A percentile compares a stretch with the other conserved stretches of the same genome.
Conservation (phyloP, 2,329 filamentous ascomycete species). For the Fusarium metavorans region DNA sequence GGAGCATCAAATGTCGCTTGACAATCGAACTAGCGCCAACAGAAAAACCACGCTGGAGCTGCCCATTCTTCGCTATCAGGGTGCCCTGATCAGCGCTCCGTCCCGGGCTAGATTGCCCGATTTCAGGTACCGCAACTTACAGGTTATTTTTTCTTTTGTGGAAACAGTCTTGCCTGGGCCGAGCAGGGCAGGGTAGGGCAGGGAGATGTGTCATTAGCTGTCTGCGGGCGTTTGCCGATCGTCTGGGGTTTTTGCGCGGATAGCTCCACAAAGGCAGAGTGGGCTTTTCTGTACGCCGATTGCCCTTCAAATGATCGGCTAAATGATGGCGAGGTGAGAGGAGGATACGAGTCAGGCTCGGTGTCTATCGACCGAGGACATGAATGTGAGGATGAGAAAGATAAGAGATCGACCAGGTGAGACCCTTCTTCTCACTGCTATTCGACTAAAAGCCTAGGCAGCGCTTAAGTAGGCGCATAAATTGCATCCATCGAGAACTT, state of each 20-base stretch:
- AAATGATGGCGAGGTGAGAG: constrained; percentile 1
- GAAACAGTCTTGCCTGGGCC: constrained; percentile 9
- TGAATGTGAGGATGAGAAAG: neutral
- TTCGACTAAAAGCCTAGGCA: neutral
- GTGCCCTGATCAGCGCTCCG: constrained; percentile 12
- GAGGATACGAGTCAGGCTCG: constrained; percentile 27
- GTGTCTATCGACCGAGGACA: neutral
- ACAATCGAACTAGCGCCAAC: neutral
- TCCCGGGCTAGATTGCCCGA: constrained; percentile 4
- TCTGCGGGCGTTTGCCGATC: constrained; percentile 6
- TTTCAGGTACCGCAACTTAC: constrained; percentile 7
- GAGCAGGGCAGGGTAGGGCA: neutral
- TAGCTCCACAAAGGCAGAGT: constrained; percentile 22
- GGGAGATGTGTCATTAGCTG: constrained; percentile 9
- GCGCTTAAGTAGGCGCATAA: neutral
- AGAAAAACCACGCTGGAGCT: neutral
- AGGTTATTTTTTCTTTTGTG: constrained; percentile 13
- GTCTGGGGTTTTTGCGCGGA: constrained; percentile 21
- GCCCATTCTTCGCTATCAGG: neutral
- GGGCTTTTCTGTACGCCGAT: neutral
- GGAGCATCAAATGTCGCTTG: constrained; percentile 6
- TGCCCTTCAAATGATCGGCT: constrained; percentile 9
- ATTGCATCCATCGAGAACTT: neutral
- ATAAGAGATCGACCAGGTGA: constrained; percentile 4
- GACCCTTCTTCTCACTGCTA: constrained; percentile 10